Base-by-base conservation (phyloP, 192 early-diverging fungal genomes). In the Spizellomyces punctatus region DNA sequence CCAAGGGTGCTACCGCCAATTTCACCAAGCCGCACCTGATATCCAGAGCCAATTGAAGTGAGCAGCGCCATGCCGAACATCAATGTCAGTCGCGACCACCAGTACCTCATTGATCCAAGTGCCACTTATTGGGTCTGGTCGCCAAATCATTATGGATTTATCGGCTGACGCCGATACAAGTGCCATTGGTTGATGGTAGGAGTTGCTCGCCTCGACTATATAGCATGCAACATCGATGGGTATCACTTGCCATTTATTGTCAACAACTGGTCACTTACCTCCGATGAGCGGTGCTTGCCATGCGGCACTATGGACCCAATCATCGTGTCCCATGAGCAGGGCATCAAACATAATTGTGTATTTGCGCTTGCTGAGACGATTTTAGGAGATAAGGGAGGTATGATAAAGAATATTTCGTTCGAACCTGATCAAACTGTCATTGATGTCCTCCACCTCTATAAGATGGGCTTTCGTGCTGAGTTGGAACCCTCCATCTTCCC, bases 261-360 rank as follows among this genome's bases (percentile, higher is more conserved):
- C 27, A 36, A 36, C 27, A 36, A 3, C 52, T 16, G 17, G 52
- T 36, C 27, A 36, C 43, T 75, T 46, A 69, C 66, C 72, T 16
- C 44, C 56, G 6, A 69, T 36, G 16, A 19, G 67, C 16, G 90
- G 77, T 21, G 85, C 88, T 27, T 90, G 81, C 96, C 95, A 99
- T 46, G 81, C 68, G 54, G 93, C 89, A 45, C 88, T 87, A 77
- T 92, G 90, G 19, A 98, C 93, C 95, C 95, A 96, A 67, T 95
- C 95, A 67, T 99, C 97, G 76, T 99, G 97, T 0, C 93, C 95
- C 75, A 94, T 80, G n/a, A 99, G 81, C 16, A 99, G 83, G 6
- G 95, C 89, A 76, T 99, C 95, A 69, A 96, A 89, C 77, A 93
- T 88, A 46, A 94, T 83, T 12, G 78, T 74, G 57, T 72, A 85